Conservation (phyloP, 2,329 filamentous ascomycete species). For the Phialophora tarda region DNA sequence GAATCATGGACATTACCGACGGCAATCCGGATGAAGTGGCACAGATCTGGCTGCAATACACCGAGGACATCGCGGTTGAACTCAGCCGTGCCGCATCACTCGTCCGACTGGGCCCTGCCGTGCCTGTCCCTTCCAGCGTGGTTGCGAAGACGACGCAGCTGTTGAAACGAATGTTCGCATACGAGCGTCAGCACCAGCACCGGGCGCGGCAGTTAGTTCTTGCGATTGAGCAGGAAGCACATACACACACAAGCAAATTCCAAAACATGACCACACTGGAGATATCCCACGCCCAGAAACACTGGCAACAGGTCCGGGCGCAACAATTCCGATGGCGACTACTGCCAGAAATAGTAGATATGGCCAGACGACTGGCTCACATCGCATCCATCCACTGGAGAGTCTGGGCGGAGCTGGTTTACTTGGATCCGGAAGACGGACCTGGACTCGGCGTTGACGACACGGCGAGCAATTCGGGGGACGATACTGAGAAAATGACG, state of each 20-base stretch:
- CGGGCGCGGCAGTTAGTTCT: constrained; percentile 10
- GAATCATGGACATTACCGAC: constrained; percentile 47
- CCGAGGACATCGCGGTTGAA: constrained; percentile 50
- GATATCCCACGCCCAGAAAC: constrained; percentile 52
- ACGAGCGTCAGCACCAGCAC: constrained; percentile 14
- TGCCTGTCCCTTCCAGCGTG: constrained; percentile 32
- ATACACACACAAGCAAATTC: constrained; percentile 46
- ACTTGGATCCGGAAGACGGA: constrained; percentile 46
- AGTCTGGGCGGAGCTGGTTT: constrained; percentile 80
- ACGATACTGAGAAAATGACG: constrained; percentile 1
- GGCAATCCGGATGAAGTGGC: constrained; percentile 23
- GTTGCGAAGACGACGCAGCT: constrained; percentile 13
- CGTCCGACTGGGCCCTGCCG: constrained; percentile 42
- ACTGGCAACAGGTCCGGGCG: constrained; percentile 36
- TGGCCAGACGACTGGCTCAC: constrained; percentile 80
- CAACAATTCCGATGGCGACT: constrained; percentile 38
- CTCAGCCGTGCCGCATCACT: constrained; percentile 49
- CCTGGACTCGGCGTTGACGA: constrained; percentile 2
- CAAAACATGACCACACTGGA: constrained; percentile 50
- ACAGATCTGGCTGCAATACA: constrained; percentile 46
- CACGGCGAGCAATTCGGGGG: constrained; percentile 1
- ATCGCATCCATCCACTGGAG: constrained; percentile 87
- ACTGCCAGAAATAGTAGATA: constrained; percentile 48
- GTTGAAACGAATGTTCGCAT: constrained; percentile 16
- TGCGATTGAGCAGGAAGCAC: constrained; percentile 43